Evolutionary conservation across 1,284 basidiomycete species (phyloP).

Genomic region (Coniophora puteana): DNA sequence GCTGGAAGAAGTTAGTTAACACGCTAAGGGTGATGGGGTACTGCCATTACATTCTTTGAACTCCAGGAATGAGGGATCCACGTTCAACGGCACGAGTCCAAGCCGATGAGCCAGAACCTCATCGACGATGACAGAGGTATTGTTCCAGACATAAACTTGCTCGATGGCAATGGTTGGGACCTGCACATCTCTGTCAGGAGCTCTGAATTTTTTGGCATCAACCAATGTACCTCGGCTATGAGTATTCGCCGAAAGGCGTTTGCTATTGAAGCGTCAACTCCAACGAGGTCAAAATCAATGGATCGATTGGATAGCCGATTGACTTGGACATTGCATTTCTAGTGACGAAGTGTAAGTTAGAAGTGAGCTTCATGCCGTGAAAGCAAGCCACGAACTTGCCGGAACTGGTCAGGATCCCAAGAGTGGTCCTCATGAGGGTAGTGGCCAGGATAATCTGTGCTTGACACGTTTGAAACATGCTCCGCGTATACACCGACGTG

Average conservation of each 20-base stretch:
- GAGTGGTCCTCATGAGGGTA: conserved; percentile 80
- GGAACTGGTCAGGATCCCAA: conserved; percentile 78
- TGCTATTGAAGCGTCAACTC: conserved; percentile 94
- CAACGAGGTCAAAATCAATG: conserved; percentile 94
- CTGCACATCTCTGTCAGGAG: conserved; percentile 35
- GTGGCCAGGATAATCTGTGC: conserved; percentile 85
- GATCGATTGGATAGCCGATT: conserved; percentile 77
- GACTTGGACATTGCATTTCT: conserved; percentile 75
- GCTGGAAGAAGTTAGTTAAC: conserved; percentile 17
- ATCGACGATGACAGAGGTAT: conserved; percentile 93
- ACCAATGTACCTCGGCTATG: conserved; percentile 80
- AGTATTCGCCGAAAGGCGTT: conserved; percentile 92
- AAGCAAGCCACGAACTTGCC: conserved; percentile 53
- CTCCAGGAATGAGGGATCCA: conserved; percentile 73
- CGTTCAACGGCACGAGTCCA: conserved; percentile 86
- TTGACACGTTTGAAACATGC: conserved; percentile 77
- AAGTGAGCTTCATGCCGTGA: conserved; percentile 6
- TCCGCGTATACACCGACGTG: conserved; percentile 68
- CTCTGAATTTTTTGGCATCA: no score
- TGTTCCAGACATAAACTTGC: conserved; percentile 92
- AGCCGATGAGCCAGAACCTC: conserved; percentile 91
- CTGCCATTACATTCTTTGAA: conserved; percentile 41
- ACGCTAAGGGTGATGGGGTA: no score
- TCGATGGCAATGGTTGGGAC: conserved; percentile 94
- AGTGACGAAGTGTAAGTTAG: conserved; percentile 22